These are phyloP conservation scores for Aspergillus tanneri DNA, from an alignment of 2,329 filamentous ascomycete genomes.

Conservation along the genomic window DNA sequence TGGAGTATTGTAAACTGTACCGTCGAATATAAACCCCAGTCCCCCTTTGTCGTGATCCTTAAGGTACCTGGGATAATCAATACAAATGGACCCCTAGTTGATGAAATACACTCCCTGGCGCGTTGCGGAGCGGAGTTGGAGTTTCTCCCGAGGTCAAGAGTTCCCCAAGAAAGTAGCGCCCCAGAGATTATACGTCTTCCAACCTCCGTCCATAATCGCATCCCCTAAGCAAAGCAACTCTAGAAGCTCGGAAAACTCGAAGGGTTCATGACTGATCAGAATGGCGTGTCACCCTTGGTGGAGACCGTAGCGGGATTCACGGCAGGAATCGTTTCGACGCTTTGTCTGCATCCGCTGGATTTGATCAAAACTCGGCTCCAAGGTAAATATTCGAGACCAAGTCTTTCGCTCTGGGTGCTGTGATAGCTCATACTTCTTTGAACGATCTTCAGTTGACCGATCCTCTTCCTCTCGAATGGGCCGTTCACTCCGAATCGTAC, in stretches of 20 bases:
- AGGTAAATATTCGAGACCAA: conserved; percentile 53
- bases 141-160: no score
- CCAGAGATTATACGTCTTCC: no score
- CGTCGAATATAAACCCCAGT: no score
- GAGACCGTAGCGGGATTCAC: conserved; percentile 88
- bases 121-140: no score
- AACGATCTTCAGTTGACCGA: conserved; percentile 51
- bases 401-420: no score
- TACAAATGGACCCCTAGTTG: no score
- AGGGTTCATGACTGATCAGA: conserved; percentile 45
- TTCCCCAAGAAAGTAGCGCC: no score
- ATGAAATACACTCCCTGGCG: no score
- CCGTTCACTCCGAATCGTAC: conserved; percentile 54
- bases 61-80: no score
- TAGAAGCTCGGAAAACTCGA: conserved; percentile 3
- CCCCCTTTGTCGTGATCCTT: no score
- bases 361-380: conserved; percentile 96
- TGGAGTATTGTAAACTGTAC: no score
- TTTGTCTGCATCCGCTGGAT: conserved; percentile 88
- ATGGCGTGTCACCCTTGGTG: conserved; percentile 71
- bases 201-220: no score
- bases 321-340: conserved; percentile 80
- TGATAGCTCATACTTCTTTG: neutral
- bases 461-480: conserved; percentile 49
- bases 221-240: conserved; percentile 6